These are phyloP conservation scores for Cladosporium sp. DNA, from an alignment of 2,329 filamentous ascomycete genomes.

Conservation along the genomic window DNA sequence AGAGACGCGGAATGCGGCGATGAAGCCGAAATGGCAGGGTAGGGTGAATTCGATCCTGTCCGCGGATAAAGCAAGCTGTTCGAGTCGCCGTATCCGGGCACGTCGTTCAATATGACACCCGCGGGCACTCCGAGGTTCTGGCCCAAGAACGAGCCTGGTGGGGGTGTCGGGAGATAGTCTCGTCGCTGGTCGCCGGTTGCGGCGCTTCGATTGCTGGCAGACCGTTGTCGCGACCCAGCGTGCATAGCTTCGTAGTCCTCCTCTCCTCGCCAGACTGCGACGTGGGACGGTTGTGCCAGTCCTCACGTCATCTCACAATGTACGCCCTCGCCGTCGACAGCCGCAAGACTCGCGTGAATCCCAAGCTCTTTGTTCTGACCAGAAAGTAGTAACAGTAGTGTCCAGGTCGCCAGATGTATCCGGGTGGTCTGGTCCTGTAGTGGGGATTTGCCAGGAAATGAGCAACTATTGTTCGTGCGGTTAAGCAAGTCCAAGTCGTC, in stretches of 20 bases:
- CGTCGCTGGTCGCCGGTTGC: constrained; percentile 8
- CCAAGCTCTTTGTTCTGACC: not conserved
- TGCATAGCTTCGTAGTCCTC: constrained; percentile 13
- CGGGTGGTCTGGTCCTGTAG: too few relatives aligned
- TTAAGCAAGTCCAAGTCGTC: too few relatives aligned
- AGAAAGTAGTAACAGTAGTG: too few relatives aligned
- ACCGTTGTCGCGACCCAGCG: constrained; percentile 15
- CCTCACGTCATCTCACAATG: constrained; percentile 6
- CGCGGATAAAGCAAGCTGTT: constrained; percentile 15
- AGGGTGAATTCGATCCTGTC: constrained; percentile 15
- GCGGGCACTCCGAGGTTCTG: constrained; percentile 13
- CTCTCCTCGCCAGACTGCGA: constrained; percentile 2
- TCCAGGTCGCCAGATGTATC: too few relatives aligned
- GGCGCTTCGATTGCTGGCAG: constrained; percentile 14
- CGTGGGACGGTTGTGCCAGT: constrained; percentile 1
- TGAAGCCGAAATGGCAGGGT: constrained; percentile 32
- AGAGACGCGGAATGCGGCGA: constrained; percentile 17
- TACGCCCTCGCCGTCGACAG: not conserved
- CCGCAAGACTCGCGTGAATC: not conserved
- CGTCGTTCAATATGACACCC: constrained; percentile 17
- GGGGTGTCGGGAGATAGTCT: constrained; percentile 11
- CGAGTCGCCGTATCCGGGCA: constrained; percentile 16
- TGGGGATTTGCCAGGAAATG: too few relatives aligned
- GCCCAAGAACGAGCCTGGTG: constrained; percentile 7
- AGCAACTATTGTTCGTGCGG: too few relatives aligned